Evolutionary conservation across 164 flowering plant genomes (phyloP), one percentile per base, ranked within the genome.

Genomic region (Berberis vulgaris): DNA sequence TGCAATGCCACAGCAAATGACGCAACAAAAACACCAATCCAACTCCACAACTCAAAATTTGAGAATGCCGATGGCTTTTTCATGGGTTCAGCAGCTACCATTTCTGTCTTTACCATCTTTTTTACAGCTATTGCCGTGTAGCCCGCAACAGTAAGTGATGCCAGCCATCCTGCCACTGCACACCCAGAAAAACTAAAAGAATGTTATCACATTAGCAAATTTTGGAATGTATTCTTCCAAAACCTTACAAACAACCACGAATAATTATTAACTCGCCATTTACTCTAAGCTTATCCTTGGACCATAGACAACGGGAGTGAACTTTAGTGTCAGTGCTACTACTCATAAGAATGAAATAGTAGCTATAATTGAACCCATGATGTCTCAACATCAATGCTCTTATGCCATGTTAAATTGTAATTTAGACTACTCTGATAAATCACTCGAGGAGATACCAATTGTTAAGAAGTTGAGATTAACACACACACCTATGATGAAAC

Each of bases 131-230:
- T 79, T 9, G 98, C 98, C n/a, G 95, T 83, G 65, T 64, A 93
- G 43, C 96, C 98, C n/a, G 96, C 97, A 43, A 93, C 97, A 74
- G 74, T 66, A 50, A 88, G 88, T 46, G 98, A 81, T 71, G 96
- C 97, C 61, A 93, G 65, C 96, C 98, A 93, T 2, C 98, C 98
- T 57, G 79, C 97, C 80, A 73, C 98, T 90, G 83, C 79, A 85
- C 44, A 59, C 26, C 61, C 63, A 12, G 46, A 41, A 41, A 8
- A 55, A 59, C 50, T 1, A 47, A 6, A 1, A 6, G 12, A 2
- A 42, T 57, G 56, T 61, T 43, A 47, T 2, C 39, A 40, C 43
- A 39, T 41, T 46, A 46, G 49, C 8, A 26, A 26, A 26, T 26
- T 26, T 26, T 26, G 26, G 26, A 26, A 26, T 26, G 26, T 26